These are phyloP conservation scores for Termitomyces sp. DNA, from an alignment of 768 basidiomycete species.

Conservation along the genomic window DNA sequence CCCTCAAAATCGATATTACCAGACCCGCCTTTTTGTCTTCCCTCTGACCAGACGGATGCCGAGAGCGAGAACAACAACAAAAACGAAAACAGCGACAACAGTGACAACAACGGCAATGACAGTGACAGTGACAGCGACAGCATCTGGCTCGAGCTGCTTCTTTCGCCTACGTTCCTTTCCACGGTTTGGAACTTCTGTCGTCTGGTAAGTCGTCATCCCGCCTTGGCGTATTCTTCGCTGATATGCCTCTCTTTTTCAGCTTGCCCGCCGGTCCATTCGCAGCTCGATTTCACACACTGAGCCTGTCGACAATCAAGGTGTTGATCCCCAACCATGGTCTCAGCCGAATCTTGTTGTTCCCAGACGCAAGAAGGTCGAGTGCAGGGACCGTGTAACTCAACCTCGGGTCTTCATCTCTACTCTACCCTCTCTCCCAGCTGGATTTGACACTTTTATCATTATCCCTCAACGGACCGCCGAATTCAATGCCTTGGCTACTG, in stretches of 20 bases:
- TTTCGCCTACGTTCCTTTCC: background rate
- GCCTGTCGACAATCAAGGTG: background rate
- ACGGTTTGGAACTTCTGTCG: constrained; percentile 1
- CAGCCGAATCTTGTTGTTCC: background rate
- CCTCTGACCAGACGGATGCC: background rate
- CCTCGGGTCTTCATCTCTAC: constrained; percentile 2
- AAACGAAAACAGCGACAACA: background rate
- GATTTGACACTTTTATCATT: background rate
- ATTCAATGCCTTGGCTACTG: background rate
- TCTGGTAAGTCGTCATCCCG: background rate
- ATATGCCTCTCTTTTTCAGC: background rate
- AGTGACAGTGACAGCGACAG: background rate
- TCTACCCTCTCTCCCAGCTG: constrained; percentile 2
- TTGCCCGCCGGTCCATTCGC: background rate
- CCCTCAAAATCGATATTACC: background rate
- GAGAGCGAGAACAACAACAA: background rate
- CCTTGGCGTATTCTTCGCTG: background rate
- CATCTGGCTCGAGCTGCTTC: background rate
- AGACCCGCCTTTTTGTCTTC: background rate
- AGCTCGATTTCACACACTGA: background rate
- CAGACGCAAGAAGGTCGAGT: background rate
- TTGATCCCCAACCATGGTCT: background rate
- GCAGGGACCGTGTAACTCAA: background rate
- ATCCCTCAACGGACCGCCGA: background rate
- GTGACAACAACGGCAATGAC: background rate